Percentiles rank a stretch among this genome's conserved stretches.
phyloP scores from a whole-genome alignment of 2,329 filamentous ascomycete genomes.

The Cladosporium sphaerospermum region DNA sequence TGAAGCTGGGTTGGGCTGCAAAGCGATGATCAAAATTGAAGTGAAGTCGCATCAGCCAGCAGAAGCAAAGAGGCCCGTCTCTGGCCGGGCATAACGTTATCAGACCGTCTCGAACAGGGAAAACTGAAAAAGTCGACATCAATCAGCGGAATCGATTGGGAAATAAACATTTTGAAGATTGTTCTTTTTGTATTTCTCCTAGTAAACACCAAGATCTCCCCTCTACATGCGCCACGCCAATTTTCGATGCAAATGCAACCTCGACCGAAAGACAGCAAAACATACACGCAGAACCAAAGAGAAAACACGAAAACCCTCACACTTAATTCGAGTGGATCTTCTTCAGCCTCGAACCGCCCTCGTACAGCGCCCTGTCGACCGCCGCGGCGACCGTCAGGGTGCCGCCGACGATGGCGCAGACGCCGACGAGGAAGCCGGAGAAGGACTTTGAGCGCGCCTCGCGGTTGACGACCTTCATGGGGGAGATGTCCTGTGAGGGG shows the following conservation, averaged over 20 bases:
- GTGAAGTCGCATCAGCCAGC: too few relatives aligned
- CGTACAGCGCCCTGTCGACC: constrained; percentile 83
- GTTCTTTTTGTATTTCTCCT: too few relatives aligned
- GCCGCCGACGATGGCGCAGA: constrained; percentile 91
- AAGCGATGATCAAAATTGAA: too few relatives aligned
- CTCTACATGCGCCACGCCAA: constrained; percentile 12
- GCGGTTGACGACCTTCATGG: constrained; percentile 98
- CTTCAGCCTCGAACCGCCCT: constrained; percentile 76
- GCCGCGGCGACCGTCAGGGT: constrained; percentile 94
- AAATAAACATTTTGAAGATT: too few relatives aligned
- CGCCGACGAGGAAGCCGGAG: constrained; percentile 82
- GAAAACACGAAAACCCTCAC: background rate
- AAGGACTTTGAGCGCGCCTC: constrained; percentile 87
- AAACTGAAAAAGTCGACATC: background rate
- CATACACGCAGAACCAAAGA: background rate
- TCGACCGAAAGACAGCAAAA: background rate
- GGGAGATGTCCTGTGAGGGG: constrained; percentile 67
- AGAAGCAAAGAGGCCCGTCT: too few relatives aligned
- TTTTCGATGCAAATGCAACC: background rate
- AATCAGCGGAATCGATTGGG: too few relatives aligned
- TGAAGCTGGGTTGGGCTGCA: too few relatives aligned
- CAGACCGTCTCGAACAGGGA: too few relatives aligned
- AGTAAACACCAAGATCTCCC: background rate
- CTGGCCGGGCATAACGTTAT: too few relatives aligned
- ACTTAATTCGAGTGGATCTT: constrained; percentile 66